Evolutionary conservation across 768 basidiomycete genomes (phyloP).

Genomic region (Cystoderma amianthinum): DNA sequence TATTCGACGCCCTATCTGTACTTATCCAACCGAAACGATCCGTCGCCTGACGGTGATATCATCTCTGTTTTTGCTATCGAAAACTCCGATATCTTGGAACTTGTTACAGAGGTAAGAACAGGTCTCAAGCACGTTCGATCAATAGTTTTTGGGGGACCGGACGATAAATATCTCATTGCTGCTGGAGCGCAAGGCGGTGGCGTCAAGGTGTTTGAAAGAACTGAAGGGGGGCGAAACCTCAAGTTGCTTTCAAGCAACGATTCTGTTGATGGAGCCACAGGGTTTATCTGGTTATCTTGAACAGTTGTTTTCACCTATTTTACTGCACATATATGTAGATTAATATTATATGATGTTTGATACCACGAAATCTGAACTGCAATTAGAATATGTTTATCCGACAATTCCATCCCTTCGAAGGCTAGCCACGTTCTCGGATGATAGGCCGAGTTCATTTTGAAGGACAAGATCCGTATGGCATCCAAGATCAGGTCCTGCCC

Average conservation of each 20-base stretch:
- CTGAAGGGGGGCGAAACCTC: conserved; percentile 50
- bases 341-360: too few relatives aligned
- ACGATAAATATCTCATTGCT: conserved; percentile 54
- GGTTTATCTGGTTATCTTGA: conserved; percentile 43
- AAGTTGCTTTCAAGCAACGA: conserved; percentile 42
- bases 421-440: conserved; percentile 23
- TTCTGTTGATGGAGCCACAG: conserved; percentile 37
- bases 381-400: conserved; percentile 21
- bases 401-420: conserved; percentile 36
- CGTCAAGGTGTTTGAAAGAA: conserved; percentile 64
- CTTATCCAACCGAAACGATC: conserved; percentile 71
- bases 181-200: conserved; percentile 62
- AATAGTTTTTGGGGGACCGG: conserved; percentile 57
- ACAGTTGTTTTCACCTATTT: too few relatives aligned
- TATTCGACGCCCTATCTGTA: conserved; percentile 60
- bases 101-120: conserved; percentile 58
- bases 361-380: too few relatives aligned
- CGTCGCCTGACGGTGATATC: conserved; percentile 61
- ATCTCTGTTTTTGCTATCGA: conserved; percentile 62
- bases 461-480: conserved; percentile 47
- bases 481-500: conserved; percentile 69
- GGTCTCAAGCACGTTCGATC: conserved; percentile 68
- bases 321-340: too few relatives aligned
- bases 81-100: conserved; percentile 33
- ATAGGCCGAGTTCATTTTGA: conserved; percentile 33